Evolutionary conservation across 2,329 filamentous ascomycete species (phyloP), one percentile per base, ranked within the genome.

Genomic region (Phialocephala sp.): DNA sequence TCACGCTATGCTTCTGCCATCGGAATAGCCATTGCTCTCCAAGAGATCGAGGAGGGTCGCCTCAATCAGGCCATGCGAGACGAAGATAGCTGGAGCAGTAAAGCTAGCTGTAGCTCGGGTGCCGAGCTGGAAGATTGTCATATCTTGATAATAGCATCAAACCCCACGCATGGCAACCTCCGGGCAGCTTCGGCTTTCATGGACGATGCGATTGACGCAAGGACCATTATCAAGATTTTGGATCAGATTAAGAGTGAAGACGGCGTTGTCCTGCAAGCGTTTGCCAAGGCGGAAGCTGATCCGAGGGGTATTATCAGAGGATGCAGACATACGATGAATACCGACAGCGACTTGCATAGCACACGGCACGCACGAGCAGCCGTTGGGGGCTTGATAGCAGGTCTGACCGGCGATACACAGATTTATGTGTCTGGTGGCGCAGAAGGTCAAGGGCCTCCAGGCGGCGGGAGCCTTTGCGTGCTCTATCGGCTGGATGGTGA

Each of bases 91-190:
- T 77, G 76, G 73, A 75, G 72, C 63, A 66, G 65, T 12, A 72
- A 72, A 63, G 74, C 75, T 4, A 75, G 72, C 60, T 77, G 75
- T 59, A 76, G 72, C 54, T 75, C 72, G n/a, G 75, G 75, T 8
- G 76, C 75, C 2, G 74, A 77, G 63, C 69, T 75, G 11, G 74
- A 76, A 36, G 74, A 75, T 52, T 72, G 70, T 62, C 75, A 76
- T 32, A 73, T 77, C 35, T 69, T 77, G 35, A 69, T 75, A n/a
- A 67, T 77, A 65, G 72, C 73, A 55, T 72, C 71, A 32, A 65
- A 72, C 15, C 59, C 67, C 18, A 50, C 60, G 14, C 47, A 61
- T n/a, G 68, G 66, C 1, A 62, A 54, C n/a, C 65, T 75, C 6
- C 62, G 68, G 41, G 68, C 72, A 24, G 50, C 64, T 20, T 74